Evolutionary conservation across 176 grass and related monocot species (phyloP).

Genomic region (Leersia perrieri): DNA sequence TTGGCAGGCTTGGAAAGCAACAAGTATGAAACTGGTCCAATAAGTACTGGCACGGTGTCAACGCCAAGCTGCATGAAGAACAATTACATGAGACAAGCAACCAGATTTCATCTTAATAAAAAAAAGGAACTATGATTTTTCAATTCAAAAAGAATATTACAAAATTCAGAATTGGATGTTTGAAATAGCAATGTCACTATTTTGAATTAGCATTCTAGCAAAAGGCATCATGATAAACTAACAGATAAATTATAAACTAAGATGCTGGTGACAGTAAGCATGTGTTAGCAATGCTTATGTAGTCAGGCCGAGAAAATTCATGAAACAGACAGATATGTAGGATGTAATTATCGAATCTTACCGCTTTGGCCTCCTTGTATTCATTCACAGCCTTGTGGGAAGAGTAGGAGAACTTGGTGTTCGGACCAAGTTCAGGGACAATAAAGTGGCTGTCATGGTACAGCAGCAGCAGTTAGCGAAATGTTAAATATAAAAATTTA

Average conservation of each 20-base stretch:
- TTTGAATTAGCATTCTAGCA: no score
- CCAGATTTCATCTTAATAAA: background rate
- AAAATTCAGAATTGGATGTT: background rate
- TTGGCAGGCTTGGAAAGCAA: constrained; percentile 90
- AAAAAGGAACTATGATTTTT: background rate
- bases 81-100: constrained; percentile 1
- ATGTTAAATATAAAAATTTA: background rate
- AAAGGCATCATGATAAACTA: no score
- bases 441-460: constrained; percentile 73
- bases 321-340: background rate
- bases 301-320: background rate
- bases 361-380: constrained; percentile 89
- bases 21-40: constrained; percentile 93
- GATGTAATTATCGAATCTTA: constrained; percentile 26
- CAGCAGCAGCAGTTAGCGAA: background rate
- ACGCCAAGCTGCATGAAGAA: constrained; percentile 62
- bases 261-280: background rate
- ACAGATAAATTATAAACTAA: no score
- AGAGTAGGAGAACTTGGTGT: constrained; percentile 77
- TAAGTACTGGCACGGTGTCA: constrained; percentile 78
- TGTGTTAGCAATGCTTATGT: background rate
- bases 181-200: background rate
- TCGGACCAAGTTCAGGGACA: constrained; percentile 79
- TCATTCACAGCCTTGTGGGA: constrained; percentile 88
- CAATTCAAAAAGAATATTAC: background rate